Base-by-base conservation (phyloP, 2,329 filamentous ascomycete genomes). In the Colletotrichum graminicola region DNA sequence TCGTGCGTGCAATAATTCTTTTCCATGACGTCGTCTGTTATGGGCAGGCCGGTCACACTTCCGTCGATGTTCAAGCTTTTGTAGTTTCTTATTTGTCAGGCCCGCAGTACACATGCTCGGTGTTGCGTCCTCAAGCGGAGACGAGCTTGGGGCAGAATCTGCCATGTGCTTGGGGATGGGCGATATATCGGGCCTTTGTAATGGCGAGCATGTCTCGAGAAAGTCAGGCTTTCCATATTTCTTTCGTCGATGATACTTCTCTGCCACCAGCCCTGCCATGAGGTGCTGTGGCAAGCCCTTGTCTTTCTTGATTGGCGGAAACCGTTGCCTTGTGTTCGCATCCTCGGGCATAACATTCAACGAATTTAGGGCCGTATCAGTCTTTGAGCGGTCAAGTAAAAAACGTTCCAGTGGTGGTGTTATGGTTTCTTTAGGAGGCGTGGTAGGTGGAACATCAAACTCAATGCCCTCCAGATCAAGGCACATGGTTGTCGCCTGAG, bases 401-500 rank as follows among this genome's bases (percentile, higher is more conserved):
- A 21, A 21, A 2, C 34, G 18, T 3, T 51, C 34, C 12, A 43
- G 41, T 5, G 23, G 6, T 8, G 10, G 18, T 10, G 8, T 26
- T 45, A 10, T 11, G 16, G 34, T 12, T 23, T 21, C 39, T 14
- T 43, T 26, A 2, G 49, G 10, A 3, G 43, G 29, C 26, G 57
- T 34, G 10, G 57, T 14, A 23, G 62, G 62, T 1, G 49, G 32
- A 6, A 7, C 26, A 23, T 52, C 32, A 6, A 39, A 34, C 6
- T 66, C 39, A 3, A n/a, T 11, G 5, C 18, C 45, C n/a, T 56
- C 55, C 5, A 10, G 14, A 18, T 66, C 66, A 1, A 49, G 55
- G 21, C n/a, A 61, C n/a, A 70, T 21, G 5, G 66, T 71, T 0
- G 60, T 65, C 21, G 68, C 65, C n/a, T 66, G 65, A 21, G 52